Base-by-base conservation (phyloP, 495 filamentous ascomycete genomes). In the Elasticomyces elasticus region DNA sequence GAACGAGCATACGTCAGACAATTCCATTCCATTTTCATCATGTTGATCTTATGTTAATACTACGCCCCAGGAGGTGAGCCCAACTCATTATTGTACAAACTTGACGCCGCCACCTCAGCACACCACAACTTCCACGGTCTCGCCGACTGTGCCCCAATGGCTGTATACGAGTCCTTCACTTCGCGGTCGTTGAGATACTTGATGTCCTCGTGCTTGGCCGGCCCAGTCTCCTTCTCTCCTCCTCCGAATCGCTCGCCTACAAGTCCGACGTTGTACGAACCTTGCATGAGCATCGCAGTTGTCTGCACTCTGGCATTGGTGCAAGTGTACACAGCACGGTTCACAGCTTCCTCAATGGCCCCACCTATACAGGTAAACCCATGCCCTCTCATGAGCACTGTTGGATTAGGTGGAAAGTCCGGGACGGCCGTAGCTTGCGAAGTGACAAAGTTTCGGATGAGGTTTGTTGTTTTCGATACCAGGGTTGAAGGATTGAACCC, bases 121-220 rank as follows among this genome's bases (percentile, higher is more conserved):
- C 55, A 62, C 68, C 68, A 69, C n/a, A 69, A 47, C 30, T 43
- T 56, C 68, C 68, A 71, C 13, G 67, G 60, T 37, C 64, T 46
- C 10, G 51, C 43, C 24, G 58, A 54, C 7, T 52, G 59, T 11
- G 49, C 40, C 38, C 41, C 31, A 12, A 46, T 64, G 15, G 56
- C 49, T 15, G 63, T 56, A 62, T 62, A 66, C 19, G 66, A 43
- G 44, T 69, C 69, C 22, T 55, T 57, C n/a, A 54, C 55, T 41
- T 70, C 66, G 27, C 65, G 64, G 9, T 65, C 65, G 44, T 52
- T 69, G 30, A 70, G 47, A 44, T 64, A 68, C 45, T 65, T 63
- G 43, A 71, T 33, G 13, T 63, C 66, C 35, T 67, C 66, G 5
- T 51, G 38, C 56, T 66, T 67, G 1, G 64, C 61, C 48, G 64